Evolutionary conservation across 176 grass and related monocot species (phyloP).

Genomic region (Carex parvula): DNA sequence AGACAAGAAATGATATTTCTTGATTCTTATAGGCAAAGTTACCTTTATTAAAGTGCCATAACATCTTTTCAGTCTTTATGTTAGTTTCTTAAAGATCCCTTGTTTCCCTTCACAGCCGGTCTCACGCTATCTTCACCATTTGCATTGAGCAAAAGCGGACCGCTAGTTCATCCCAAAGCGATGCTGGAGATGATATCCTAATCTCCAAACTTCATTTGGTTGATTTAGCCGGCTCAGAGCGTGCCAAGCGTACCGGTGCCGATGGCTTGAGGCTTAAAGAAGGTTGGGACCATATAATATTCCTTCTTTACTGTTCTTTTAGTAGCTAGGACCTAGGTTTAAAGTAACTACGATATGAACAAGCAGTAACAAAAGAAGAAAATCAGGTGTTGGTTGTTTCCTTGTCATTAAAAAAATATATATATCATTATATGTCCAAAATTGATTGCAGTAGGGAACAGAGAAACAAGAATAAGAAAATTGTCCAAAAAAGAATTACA

Average conservation of each 20-base stretch:
- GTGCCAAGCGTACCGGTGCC: conserved; percentile 55
- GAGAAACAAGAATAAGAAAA: background rate
- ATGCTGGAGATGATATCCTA: conserved; percentile 41
- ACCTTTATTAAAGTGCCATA: background rate
- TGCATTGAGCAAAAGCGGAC: conserved; percentile 46
- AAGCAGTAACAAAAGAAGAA: background rate
- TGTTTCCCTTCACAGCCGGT: conserved; percentile 35
- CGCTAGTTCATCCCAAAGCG: conserved; percentile 13
- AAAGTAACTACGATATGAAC: background rate
- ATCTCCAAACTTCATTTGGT: conserved; percentile 45
- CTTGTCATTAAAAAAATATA: background rate
- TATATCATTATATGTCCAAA: background rate
- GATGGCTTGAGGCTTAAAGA: conserved; percentile 53
- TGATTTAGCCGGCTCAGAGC: conserved; percentile 53
- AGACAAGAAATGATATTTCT: background rate
- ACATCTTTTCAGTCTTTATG: background rate
- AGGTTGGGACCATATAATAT: conserved; percentile 22
- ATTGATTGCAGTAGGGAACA: background rate
- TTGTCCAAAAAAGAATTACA: background rate
- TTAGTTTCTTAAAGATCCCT: background rate
- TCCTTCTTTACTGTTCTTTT: background rate
- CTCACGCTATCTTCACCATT: conserved; percentile 55
- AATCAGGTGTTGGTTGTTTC: background rate
- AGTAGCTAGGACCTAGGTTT: background rate
- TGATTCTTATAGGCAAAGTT: background rate